A percentile compares a stretch with the other conserved stretches of the same genome.
Conservation (phyloP, 2,329 filamentous ascomycete species). For the Meredithiella fracta region DNA sequence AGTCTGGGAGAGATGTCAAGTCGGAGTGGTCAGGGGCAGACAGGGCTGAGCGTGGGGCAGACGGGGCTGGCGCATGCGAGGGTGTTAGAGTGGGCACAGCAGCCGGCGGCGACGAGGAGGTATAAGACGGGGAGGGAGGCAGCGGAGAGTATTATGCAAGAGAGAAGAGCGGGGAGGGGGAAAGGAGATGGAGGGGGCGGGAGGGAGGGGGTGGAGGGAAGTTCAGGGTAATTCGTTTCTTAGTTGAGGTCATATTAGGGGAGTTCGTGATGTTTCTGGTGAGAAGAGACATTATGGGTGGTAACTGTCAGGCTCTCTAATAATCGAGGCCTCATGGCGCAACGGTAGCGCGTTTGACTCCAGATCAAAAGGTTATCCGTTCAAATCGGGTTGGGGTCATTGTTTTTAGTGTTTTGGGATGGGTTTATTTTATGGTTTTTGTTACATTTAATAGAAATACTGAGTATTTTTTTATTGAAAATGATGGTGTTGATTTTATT, state of each 20-base stretch:
- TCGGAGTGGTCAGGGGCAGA: not conserved
- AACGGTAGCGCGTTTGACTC: slow-evolving; percentile 16
- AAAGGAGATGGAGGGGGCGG: not conserved
- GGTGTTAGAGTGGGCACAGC: slow-evolving; percentile 12
- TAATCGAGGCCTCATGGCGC: slow-evolving; percentile 8
- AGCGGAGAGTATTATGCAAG: slow-evolving; percentile 13
- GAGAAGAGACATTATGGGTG: too few relatives aligned
- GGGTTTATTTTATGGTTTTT: too few relatives aligned
- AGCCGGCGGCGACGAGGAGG: slow-evolving; percentile 11
- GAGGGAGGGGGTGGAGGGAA: too few relatives aligned
- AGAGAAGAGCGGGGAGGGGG: slow-evolving; percentile 5
- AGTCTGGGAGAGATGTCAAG: slow-evolving; percentile 8
- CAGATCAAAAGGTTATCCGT: slow-evolving; percentile 16
- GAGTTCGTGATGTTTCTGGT: too few relatives aligned
- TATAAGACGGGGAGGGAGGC: slow-evolving; percentile 13
- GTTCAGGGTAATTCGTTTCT: too few relatives aligned
- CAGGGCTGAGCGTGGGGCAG: not conserved
- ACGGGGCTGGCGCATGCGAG: slow-evolving; percentile 8
- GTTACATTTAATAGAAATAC: too few relatives aligned
- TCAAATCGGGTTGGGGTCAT: slow-evolving; percentile 15
- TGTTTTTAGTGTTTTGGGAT: not conserved
- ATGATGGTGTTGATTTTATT: too few relatives aligned
- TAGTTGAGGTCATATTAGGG: too few relatives aligned
- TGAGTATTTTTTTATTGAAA: too few relatives aligned
- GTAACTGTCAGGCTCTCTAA: too few relatives aligned